Percentiles rank a stretch among this genome's conserved stretches.
Conservation (phyloP, 257 asterid species). For the Solanum commersonii region DNA sequence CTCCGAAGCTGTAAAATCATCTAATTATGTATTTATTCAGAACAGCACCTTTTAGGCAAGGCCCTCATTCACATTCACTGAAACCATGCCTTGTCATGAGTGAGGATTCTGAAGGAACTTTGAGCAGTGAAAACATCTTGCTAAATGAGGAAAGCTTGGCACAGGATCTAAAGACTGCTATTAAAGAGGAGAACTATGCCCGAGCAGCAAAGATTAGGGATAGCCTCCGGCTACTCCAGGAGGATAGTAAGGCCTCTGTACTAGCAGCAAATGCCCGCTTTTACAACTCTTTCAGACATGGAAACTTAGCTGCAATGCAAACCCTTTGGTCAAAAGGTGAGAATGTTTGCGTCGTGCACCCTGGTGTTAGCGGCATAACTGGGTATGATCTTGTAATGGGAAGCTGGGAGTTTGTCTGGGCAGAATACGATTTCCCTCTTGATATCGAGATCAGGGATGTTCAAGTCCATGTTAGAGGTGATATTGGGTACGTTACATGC, state of each 20-base stretch:
- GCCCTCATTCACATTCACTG: conserved; percentile 28
- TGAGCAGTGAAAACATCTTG: conserved; percentile 78
- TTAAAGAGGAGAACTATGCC: conserved; percentile 74
- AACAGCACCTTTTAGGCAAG: conserved; percentile 39
- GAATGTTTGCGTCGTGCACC: conserved; percentile 87
- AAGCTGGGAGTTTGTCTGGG: conserved; percentile 98
- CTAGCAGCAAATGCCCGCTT: conserved; percentile 78
- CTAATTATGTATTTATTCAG: conserved; percentile 36
- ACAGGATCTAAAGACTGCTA: conserved; percentile 62
- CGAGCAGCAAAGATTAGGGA: conserved; percentile 90
- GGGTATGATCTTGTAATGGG: conserved; percentile 97
- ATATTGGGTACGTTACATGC: conserved; percentile 71
- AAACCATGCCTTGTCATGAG: conserved; percentile 43
- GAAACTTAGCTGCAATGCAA: conserved; percentile 82
- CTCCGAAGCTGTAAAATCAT: not conserved
- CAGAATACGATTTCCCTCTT: conserved; percentile 86
- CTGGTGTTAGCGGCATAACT: conserved; percentile 94
- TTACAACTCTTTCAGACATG: conserved; percentile 69
- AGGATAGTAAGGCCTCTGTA: conserved; percentile 75
- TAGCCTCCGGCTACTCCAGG: conserved; percentile 74
- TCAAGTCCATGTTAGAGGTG: conserved; percentile 76
- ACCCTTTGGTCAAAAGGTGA: conserved; percentile 80
- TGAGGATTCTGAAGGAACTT: conserved; percentile 68
- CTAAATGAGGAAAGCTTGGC: conserved; percentile 63
- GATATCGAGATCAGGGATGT: conserved; percentile 76